Evolutionary conservation across 257 asterid species (phyloP).

Genomic region (Voacanga thouarsii): DNA sequence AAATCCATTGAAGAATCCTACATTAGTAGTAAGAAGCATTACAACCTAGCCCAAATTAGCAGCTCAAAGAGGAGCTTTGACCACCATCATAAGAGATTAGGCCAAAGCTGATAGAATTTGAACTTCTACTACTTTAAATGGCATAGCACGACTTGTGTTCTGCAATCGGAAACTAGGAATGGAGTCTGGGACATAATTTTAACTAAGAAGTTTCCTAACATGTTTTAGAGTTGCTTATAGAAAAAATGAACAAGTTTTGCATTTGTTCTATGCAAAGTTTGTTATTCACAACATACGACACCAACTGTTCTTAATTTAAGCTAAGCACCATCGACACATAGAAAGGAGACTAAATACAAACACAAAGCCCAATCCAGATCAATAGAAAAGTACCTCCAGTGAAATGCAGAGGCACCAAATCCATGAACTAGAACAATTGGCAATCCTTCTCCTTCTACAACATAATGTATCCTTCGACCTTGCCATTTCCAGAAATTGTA

Average conservation of each 20-base stretch:
- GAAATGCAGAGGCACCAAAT: conserved; percentile 96
- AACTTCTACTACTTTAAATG: background rate
- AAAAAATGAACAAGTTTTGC: background rate
- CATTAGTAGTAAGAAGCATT: background rate
- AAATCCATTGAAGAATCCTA: background rate
- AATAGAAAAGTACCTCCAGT: conserved; percentile 68
- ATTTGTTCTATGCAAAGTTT: background rate
- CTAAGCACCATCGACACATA: background rate
- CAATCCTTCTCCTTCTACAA: conserved; percentile 82
- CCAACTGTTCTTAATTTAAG: background rate
- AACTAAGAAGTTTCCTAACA: background rate
- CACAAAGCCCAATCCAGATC: background rate
- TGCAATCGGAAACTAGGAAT: background rate
- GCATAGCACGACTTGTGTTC: background rate
- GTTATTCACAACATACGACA: background rate
- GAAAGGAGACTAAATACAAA: background rate
- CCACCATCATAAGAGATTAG: background rate
- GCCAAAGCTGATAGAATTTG: background rate
- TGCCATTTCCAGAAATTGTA: conserved; percentile 86
- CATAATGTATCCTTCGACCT: conserved; percentile 78
- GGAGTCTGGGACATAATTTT: background rate
- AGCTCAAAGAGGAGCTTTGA: background rate
- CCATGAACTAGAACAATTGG: conserved; percentile 95
- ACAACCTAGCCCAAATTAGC: background rate
- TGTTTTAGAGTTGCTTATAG: background rate